Base-by-base conservation (phyloP, 345 rosid species). In the Trapa incisa region DNA sequence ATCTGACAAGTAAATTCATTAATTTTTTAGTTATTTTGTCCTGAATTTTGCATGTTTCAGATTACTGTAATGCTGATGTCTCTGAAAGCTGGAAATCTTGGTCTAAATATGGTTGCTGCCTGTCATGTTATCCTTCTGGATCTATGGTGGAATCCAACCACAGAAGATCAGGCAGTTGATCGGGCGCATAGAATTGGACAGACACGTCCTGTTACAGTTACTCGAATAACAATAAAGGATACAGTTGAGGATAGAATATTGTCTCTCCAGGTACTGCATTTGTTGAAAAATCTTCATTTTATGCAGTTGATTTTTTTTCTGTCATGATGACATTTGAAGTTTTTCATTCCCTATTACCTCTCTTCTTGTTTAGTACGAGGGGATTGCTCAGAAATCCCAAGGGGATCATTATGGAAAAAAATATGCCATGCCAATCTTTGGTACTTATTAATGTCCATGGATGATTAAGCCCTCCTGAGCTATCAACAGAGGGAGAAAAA, bases 131-230 rank as follows among this genome's bases (percentile, higher is more conserved):
- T 93, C 72, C 89, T 93, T 76, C 76, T 93, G 73, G 99, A 93
- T 75, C 95, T 88, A 48, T 93, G 99, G 99, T 93, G 99, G 99
- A 93, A 93, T 80, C 99, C 99, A 69, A 86, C 96, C 48, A 88
- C 99, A 2, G 96, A 88, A 83, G 96, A 93, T 80, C 96, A 93
- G 80, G 97, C 99, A 75, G 72, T 93, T 65, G 98, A 93, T 75
- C 85, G 97, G 75, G 96, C 98, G 52, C 98, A 90, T 81, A 88
- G 98, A 75, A 93, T 93, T 73, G 98, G 98, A 73, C 97, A 93
- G 83, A 93, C 98, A 56, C 92, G 92, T 71, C 84, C 97, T 32
- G 96, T 93, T 68, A 93, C 87, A 67, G 96, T 93, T 48, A 87
- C 97, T 62, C 89, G 97, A 61, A 79, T 94, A 37, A 91, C 99